These are phyloP conservation scores for Ophiorrhiza pumila DNA, from an alignment of 257 asterid species.

Conservation along the genomic window DNA sequence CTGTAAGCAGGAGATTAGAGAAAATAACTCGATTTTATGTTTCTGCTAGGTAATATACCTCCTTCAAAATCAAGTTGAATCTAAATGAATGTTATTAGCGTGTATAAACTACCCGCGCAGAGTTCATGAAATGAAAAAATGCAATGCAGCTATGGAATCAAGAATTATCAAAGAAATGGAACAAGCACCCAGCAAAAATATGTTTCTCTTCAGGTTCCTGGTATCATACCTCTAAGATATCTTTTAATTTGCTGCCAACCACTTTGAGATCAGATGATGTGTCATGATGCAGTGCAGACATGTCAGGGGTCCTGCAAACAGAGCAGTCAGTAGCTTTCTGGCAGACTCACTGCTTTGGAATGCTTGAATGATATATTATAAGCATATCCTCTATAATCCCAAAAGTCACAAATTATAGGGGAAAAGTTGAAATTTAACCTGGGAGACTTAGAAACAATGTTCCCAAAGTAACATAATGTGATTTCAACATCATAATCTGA, in stretches of 20 bases:
- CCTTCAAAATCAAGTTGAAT: neutral
- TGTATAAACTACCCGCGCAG: neutral
- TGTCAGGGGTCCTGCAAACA: constrained; percentile 64
- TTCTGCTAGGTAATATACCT: neutral
- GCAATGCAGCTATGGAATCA: neutral
- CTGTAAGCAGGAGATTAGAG: constrained; percentile 29
- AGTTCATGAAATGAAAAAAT: neutral
- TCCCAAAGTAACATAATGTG: neutral
- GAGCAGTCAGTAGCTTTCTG: constrained; percentile 6
- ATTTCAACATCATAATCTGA: neutral
- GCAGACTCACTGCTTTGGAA: constrained; percentile 9
- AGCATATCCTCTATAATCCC: neutral
- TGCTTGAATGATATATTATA: neutral
- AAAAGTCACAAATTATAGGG: neutral
- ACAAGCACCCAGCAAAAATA: neutral
- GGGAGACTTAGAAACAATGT: neutral
- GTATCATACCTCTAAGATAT: constrained; percentile 58
- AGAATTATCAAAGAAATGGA: neutral
- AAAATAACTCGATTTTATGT: neutral
- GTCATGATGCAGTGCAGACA: constrained; percentile 88
- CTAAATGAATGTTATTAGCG: neutral
- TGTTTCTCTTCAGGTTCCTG: neutral
- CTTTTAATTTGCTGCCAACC: constrained; percentile 67
- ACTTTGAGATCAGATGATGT: constrained; percentile 75
- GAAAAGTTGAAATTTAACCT: neutral